These are phyloP conservation scores for Leccinum variicolor DNA, from an alignment of 768 basidiomycete species.

Conservation along the genomic window DNA sequence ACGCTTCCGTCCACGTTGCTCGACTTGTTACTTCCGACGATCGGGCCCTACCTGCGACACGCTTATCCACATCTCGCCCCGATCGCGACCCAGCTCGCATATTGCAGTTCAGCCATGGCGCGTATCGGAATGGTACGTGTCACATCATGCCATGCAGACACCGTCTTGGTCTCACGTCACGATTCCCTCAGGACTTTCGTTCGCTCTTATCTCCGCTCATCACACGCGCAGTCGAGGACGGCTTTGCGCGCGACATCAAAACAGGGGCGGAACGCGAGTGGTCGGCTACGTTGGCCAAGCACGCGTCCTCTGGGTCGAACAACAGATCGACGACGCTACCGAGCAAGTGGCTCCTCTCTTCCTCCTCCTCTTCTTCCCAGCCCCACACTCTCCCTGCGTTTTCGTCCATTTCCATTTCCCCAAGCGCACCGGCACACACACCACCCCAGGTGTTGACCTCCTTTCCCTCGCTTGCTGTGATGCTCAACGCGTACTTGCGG, in stretches of 20 bases:
- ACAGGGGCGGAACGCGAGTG: constrained; percentile 35
- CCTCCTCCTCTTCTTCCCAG: constrained; percentile 23
- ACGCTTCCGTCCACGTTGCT: constrained; percentile 32
- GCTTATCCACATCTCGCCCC: constrained; percentile 62
- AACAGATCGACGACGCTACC: constrained; percentile 30
- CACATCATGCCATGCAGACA: background rate
- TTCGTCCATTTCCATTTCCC: constrained; percentile 16
- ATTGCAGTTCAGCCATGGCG: constrained; percentile 88
- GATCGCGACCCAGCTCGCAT: constrained; percentile 92
- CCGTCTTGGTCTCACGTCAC: background rate
- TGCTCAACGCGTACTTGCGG: constrained; percentile 68
- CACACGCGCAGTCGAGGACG: constrained; percentile 54
- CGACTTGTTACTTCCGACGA: constrained; percentile 60
- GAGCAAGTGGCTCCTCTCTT: constrained; percentile 51
- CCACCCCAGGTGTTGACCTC: constrained; percentile 71
- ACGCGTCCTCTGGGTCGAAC: constrained; percentile 9
- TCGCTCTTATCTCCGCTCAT: constrained; percentile 64
- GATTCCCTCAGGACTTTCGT: constrained; percentile 55
- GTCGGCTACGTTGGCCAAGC: constrained; percentile 25
- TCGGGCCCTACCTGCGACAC: constrained; percentile 59
- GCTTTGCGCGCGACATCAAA: constrained; percentile 46
- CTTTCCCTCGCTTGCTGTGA: constrained; percentile 72
- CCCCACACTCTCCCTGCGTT: constrained; percentile 21
- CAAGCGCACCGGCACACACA: constrained; percentile 46
- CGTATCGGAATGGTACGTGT: constrained; percentile 73